Percentiles rank a stretch among this genome's conserved stretches.
Evolutionary conservation across 106 monocot species (phyloP).

Genomic region (Dendrobium huoshanense): DNA sequence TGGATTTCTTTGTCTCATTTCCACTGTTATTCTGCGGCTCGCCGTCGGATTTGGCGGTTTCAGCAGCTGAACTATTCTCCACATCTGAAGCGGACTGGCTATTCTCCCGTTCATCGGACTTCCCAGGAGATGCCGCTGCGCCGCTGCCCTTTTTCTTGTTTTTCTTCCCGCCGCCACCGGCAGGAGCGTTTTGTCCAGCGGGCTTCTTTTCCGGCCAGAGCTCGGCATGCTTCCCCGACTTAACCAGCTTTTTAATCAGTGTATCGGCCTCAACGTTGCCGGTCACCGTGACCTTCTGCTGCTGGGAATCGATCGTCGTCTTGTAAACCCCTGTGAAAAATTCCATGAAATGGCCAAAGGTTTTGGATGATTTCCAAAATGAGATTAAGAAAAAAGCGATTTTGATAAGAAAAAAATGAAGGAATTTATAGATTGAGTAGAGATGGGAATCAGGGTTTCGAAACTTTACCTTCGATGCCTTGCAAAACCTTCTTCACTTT

Average conservation of each 20-base stretch:
- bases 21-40: background rate
- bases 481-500: slow-evolving; percentile 57
- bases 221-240: slow-evolving; percentile 80
- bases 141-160: slow-evolving; percentile 15
- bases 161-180: slow-evolving; percentile 15
- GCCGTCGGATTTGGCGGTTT: background rate
- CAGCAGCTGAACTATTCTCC: background rate
- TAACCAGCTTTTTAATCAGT: slow-evolving; percentile 71
- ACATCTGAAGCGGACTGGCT: background rate
- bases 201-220: slow-evolving; percentile 55
- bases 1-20: background rate
- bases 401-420: background rate
- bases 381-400: background rate
- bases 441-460: no score
- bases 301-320: slow-evolving; percentile 50
- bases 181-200: background rate
- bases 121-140: slow-evolving; percentile 1
- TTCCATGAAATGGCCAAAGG: no score
- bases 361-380: no score
- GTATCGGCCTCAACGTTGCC: slow-evolving; percentile 62
- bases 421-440: background rate
- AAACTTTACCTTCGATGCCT: slow-evolving; percentile 30
- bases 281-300: slow-evolving; percentile 72
- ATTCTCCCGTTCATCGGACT: slow-evolving; percentile 16
- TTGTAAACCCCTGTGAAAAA: slow-evolving; percentile 64